A percentile compares a stretch with the other conserved stretches of the same genome.
Conservation (phyloP, 1,284 basidiomycete genomes). For the Leccinum glutinopallens region DNA sequence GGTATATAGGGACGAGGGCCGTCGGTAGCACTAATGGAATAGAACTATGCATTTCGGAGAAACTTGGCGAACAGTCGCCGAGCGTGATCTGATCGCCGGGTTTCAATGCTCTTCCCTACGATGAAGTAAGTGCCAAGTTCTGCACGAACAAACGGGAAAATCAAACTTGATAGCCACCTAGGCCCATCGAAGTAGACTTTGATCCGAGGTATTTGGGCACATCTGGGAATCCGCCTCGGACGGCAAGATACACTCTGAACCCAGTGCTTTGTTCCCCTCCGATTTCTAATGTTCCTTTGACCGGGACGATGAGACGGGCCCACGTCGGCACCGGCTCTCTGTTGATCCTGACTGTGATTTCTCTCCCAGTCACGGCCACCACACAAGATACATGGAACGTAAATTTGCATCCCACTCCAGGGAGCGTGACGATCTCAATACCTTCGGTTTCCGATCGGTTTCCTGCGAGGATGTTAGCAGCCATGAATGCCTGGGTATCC, state of each 20-base stretch:
- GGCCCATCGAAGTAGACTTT: slow-evolving; percentile 61
- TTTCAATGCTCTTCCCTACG: slow-evolving; percentile 55
- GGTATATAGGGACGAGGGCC: slow-evolving; percentile 47
- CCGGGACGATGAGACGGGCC: slow-evolving; percentile 49
- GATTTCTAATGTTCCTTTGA: slow-evolving; percentile 46
- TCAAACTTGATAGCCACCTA: slow-evolving; percentile 56
- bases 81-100: slow-evolving; percentile 48
- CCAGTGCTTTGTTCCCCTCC: slow-evolving; percentile 37
- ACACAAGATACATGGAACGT: slow-evolving; percentile 54
- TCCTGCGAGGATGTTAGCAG: slow-evolving; percentile 63
- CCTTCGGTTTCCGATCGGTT: slow-evolving; percentile 58
- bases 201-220: slow-evolving; percentile 62
- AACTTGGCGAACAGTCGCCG: slow-evolving; percentile 34
- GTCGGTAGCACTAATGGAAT: slow-evolving; percentile 19
- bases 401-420: slow-evolving; percentile 40
- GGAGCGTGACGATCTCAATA: slow-evolving; percentile 54
- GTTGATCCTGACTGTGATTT: slow-evolving; percentile 46
- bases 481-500: slow-evolving; percentile 60
- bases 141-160: background rate
- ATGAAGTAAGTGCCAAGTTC: slow-evolving; percentile 1
- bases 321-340: slow-evolving; percentile 48
- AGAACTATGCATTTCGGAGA: slow-evolving; percentile 12
- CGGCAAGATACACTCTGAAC: slow-evolving; percentile 57
- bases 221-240: slow-evolving; percentile 63
- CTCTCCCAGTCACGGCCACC: slow-evolving; percentile 60